These are phyloP conservation scores for Yamadazyma membranifaciens DNA, from an alignment of 1,139 yeast genomes.

Conservation along the genomic window DNA sequence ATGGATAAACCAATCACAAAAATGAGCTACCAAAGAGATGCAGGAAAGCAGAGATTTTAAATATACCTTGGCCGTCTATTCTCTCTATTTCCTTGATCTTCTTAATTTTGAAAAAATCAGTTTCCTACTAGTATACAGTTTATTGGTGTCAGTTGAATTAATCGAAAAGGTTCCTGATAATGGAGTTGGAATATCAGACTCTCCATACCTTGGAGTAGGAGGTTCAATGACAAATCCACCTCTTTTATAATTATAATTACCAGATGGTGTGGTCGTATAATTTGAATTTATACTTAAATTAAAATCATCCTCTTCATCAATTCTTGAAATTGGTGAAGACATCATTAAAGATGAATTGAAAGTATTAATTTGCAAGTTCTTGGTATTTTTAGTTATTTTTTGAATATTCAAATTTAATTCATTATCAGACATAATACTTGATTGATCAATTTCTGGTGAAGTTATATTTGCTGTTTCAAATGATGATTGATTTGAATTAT, in stretches of 20 bases:
- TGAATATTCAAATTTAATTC: conserved; percentile 2
- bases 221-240: conserved; percentile 16
- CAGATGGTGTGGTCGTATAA: conserved; percentile 4
- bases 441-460: conserved; percentile 9
- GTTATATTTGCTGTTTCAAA: conserved; percentile 2
- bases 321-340: conserved; percentile 10
- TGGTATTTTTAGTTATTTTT: conserved; percentile 6
- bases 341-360: conserved; percentile 1
- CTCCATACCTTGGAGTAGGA: conserved; percentile 14
- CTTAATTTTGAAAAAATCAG: conserved; percentile 18
- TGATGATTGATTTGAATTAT: conserved; percentile 5
- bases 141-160: conserved; percentile 13
- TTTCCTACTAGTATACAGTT: conserved; percentile 15
- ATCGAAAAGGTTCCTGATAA: conserved; percentile 14
- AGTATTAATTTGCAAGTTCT: conserved; percentile 7
- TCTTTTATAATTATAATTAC: conserved; percentile 11
- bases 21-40: too few species aligned
- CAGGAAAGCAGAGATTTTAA: too few species aligned
- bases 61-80: neutral
- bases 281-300: neutral
- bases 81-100: conserved; percentile 7
- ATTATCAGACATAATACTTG: conserved; percentile 2
- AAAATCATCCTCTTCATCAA: conserved; percentile 12
- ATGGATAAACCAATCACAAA: too few species aligned
- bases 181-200: conserved; percentile 13